A percentile compares a stretch with the other conserved stretches of the same genome.
Evolutionary conservation across 2,329 filamentous ascomycete species (phyloP).

Genomic region (Zalaria obscura): DNA sequence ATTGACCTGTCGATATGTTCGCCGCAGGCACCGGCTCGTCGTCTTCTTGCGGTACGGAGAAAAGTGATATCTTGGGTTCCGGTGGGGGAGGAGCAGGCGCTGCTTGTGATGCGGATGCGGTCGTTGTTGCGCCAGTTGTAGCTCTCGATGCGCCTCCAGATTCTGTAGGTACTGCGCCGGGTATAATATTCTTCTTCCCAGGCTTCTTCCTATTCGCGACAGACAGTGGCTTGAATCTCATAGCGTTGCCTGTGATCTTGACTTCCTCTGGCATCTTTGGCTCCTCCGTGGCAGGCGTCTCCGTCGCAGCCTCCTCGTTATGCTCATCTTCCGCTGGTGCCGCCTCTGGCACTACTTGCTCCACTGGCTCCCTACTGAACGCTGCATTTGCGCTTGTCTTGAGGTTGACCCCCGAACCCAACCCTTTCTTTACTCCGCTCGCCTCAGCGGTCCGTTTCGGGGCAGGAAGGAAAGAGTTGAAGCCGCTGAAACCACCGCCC

Average conservation of each 20-base stretch:
- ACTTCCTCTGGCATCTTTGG: constrained; percentile 43
- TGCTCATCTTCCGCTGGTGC: constrained; percentile 7
- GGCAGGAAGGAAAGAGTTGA: constrained; percentile 75
- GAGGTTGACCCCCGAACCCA: constrained; percentile 50
- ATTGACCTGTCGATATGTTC: constrained; percentile 12
- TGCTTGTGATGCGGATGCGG: constrained; percentile 8
- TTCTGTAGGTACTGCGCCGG: constrained; percentile 7
- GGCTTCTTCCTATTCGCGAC: constrained; percentile 55
- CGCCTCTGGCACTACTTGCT: constrained; percentile 10
- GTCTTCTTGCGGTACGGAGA: constrained; percentile 42
- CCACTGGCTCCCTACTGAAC: constrained; percentile 49
- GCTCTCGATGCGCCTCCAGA: constrained; percentile 1
- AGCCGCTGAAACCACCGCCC: constrained; percentile 56
- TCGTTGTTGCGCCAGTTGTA: constrained; percentile 7
- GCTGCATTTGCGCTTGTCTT: constrained; percentile 75
- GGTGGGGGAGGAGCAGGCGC: constrained; percentile 10
- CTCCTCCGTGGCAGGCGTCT: not conserved
- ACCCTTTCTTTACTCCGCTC: constrained; percentile 14
- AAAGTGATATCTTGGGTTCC: constrained; percentile 54
- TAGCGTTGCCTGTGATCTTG: constrained; percentile 60
- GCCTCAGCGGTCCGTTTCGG: constrained; percentile 46
- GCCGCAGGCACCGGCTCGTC: constrained; percentile 6
- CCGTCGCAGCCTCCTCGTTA: constrained; percentile 5
- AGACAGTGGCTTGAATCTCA: constrained; percentile 82
- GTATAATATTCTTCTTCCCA: constrained; percentile 44